phyloP scores from a whole-genome alignment of 306 rosid species.

The Cicer chorassanicum region DNA sequence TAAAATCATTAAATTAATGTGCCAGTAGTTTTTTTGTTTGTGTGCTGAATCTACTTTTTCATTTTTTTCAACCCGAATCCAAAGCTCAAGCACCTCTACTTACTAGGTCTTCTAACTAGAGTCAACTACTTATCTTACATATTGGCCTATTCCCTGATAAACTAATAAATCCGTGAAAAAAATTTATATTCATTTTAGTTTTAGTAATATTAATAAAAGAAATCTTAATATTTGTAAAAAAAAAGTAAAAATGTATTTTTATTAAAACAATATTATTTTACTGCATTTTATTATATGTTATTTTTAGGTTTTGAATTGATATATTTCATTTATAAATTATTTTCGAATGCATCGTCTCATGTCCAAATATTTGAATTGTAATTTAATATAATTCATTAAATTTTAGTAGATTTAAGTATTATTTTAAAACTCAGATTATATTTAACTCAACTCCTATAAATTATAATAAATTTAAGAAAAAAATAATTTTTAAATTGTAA shows the following conservation, averaged over 20 bases:
- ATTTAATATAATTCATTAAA: too few relatives aligned
- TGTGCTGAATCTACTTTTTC: conserved; percentile 40
- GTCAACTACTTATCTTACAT: conserved; percentile 59
- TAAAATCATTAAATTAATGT: conserved; percentile 55
- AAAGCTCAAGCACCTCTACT: conserved; percentile 54
- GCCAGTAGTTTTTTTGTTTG: conserved; percentile 44
- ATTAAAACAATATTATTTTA: too few relatives aligned
- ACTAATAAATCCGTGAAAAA: background rate
- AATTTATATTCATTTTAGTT: background rate
- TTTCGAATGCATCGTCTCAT: too few relatives aligned
- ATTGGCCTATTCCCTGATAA: background rate
- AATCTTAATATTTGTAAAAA: background rate
- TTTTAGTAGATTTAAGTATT: too few relatives aligned
- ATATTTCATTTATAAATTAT: too few relatives aligned
- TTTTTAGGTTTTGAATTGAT: too few relatives aligned
- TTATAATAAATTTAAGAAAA: too few relatives aligned
- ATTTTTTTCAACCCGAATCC: conserved; percentile 69
- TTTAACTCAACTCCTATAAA: too few relatives aligned
- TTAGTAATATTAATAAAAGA: background rate
- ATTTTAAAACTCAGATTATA: too few relatives aligned
- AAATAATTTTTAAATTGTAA: too few relatives aligned
- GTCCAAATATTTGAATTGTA: too few relatives aligned
- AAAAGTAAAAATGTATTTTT: background rate
- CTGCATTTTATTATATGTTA: too few relatives aligned
- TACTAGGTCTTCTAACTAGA: conserved; percentile 15